These are phyloP conservation scores for Arxiozyma telluris DNA, from an alignment of 1,139 yeast genomes.

Conservation along the genomic window DNA sequence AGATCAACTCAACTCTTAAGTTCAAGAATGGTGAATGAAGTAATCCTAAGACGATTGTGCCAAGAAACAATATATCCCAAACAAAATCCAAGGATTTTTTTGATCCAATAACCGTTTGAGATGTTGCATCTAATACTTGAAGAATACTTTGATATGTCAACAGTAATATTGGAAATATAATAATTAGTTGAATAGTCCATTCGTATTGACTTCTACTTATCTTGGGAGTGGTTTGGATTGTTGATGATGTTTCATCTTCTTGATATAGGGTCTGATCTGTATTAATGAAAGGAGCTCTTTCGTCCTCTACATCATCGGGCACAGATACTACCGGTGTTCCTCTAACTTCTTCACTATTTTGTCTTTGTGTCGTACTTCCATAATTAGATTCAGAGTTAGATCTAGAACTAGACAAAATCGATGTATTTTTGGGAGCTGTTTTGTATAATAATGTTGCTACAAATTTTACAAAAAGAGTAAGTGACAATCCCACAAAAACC, in stretches of 20 bases:
- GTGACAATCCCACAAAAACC: conserved; percentile 43
- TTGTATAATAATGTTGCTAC: conserved; percentile 7
- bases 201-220: conserved; percentile 42
- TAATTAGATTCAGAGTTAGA: not conserved
- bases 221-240: not conserved
- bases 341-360: not conserved
- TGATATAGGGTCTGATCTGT: not conserved
- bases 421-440: not conserved
- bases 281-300: conserved; percentile 10
- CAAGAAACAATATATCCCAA: conserved; percentile 36
- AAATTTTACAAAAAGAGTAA: conserved; percentile 49
- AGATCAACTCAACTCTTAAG: conserved; percentile 32
- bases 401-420: not conserved
- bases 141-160: conserved; percentile 40
- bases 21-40: conserved; percentile 59
- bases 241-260: not conserved
- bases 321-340: not conserved
- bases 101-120: conserved; percentile 65
- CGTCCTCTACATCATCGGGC: conserved; percentile 4
- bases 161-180: conserved; percentile 55
- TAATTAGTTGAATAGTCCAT: conserved; percentile 67
- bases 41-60: conserved; percentile 40
- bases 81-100: conserved; percentile 39
- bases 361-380: not conserved
- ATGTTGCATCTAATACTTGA: conserved; percentile 51